Evolutionary conservation across 257 asterid genomes (phyloP).

Genomic region (Capsicum pubescens): DNA sequence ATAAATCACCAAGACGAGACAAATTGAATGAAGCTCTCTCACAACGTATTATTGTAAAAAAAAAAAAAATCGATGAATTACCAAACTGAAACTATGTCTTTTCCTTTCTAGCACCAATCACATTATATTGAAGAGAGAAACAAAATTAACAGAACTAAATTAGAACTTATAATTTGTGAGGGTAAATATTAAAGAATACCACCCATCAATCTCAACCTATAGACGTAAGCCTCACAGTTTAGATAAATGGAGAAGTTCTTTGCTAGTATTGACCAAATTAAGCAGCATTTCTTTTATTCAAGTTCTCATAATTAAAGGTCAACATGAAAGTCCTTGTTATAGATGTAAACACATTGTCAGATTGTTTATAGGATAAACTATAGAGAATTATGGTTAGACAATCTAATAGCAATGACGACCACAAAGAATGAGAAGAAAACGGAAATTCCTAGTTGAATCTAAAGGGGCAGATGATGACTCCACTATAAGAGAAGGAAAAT

Average conservation of each 20-base stretch:
- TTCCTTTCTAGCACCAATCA: background rate
- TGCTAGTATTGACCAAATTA: background rate
- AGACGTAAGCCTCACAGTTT: background rate
- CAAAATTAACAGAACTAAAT: background rate
- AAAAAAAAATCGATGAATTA: no score
- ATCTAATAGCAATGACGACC: background rate
- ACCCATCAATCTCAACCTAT: background rate
- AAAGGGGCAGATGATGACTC: no score
- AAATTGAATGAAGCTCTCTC: constrained; percentile 10
- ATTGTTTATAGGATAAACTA: background rate
- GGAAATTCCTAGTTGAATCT: background rate
- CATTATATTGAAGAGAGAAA: background rate
- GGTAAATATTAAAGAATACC: background rate
- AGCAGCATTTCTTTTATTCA: background rate
- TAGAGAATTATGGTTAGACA: background rate
- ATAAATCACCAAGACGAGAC: background rate
- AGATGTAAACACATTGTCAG: background rate
- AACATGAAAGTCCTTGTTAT: background rate
- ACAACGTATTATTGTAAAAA: background rate
- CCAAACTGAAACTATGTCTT: background rate
- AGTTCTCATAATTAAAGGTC: background rate
- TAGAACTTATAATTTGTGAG: background rate
- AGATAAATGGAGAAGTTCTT: background rate
- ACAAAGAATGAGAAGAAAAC: background rate
- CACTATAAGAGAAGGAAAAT: no score